Conservation (phyloP, 2,329 filamentous ascomycete genomes). For the Claviceps sp. region DNA sequence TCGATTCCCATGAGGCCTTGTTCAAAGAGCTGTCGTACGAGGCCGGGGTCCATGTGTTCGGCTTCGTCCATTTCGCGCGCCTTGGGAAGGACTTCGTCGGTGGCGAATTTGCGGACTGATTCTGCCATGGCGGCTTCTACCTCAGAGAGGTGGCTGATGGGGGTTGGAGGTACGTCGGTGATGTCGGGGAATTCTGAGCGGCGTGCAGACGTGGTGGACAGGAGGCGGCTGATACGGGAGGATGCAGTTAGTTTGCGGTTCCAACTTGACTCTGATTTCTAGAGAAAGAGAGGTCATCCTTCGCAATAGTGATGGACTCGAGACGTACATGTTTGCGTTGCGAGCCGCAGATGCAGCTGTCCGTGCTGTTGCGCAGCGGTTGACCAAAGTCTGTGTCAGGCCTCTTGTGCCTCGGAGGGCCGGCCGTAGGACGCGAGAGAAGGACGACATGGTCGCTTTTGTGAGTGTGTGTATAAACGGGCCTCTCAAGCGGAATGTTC, state of each 20-base stretch:
- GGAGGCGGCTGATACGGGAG: slow-evolving; percentile 26
- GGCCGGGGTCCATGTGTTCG: slow-evolving; percentile 75
- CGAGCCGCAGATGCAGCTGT: not conserved
- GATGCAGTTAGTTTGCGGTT: too few species aligned
- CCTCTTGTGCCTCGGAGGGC: slow-evolving; percentile 32
- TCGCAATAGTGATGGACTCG: too few species aligned
- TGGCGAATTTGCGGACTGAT: slow-evolving; percentile 79
- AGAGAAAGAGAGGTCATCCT: too few species aligned
- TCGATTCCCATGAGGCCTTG: slow-evolving; percentile 96
- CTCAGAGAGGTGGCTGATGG: slow-evolving; percentile 86
- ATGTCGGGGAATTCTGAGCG: slow-evolving; percentile 43
- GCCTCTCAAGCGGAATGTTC: too few species aligned
- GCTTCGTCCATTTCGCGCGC: slow-evolving; percentile 96
- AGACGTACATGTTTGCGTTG: slow-evolving; percentile 14
- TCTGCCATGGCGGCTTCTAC: slow-evolving; percentile 82
- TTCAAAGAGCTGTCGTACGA: slow-evolving; percentile 92
- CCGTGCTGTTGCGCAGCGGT: not conserved
- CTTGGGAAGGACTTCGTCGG: slow-evolving; percentile 77
- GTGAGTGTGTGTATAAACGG: not conserved
- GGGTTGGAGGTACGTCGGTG: slow-evolving; percentile 70
- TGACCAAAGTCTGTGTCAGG: slow-evolving; percentile 17
- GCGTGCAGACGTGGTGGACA: slow-evolving; percentile 47
- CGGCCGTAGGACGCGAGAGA: slow-evolving; percentile 38
- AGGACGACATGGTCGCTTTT: slow-evolving; percentile 25
- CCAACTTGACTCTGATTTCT: too few species aligned